Percentiles rank a stretch among this genome's conserved stretches.
Conservation (phyloP, 2,329 filamentous ascomycete species). For the Cryphonectria naterciae region DNA sequence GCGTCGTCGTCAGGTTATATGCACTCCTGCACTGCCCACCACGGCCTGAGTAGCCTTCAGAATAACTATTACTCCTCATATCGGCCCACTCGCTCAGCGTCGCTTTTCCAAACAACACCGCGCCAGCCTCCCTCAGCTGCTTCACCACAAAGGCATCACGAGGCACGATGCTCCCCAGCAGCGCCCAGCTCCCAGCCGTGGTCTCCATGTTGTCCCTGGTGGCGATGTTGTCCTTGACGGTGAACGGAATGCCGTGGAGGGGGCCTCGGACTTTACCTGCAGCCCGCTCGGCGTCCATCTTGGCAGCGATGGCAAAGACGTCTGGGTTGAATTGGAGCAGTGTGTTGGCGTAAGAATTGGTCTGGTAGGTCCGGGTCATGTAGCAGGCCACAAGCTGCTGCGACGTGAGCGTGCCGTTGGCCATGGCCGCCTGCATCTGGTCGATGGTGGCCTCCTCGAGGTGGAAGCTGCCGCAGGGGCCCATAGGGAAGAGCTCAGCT, state of each 20-base stretch:
- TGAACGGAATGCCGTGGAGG: constrained; percentile 75
- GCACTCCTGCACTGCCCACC: constrained; percentile 68
- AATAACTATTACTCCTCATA: constrained; percentile 70
- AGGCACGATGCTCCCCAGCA: constrained; percentile 68
- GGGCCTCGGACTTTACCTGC: constrained; percentile 62
- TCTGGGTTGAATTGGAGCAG: constrained; percentile 73
- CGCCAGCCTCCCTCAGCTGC: constrained; percentile 66
- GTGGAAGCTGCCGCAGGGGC: constrained; percentile 59
- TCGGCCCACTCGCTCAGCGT: constrained; percentile 75
- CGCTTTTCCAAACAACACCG: constrained; percentile 72
- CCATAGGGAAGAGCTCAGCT: constrained; percentile 62
- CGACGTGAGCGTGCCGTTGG: constrained; percentile 57
- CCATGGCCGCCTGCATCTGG: constrained; percentile 64
- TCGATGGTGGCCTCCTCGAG: constrained; percentile 74
- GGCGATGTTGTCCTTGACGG: constrained; percentile 75
- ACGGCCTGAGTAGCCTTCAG: constrained; percentile 64
- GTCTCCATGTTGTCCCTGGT: constrained; percentile 73
- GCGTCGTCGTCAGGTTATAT: constrained; percentile 71
- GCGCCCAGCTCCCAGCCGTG: constrained; percentile 70
- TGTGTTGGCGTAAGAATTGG: constrained; percentile 65
- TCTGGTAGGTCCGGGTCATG: constrained; percentile 62
- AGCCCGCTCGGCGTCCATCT: constrained; percentile 63
- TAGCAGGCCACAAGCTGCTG: constrained; percentile 66
- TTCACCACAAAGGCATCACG: constrained; percentile 69
- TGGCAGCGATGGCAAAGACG: constrained; percentile 61